Evolutionary conservation across 352 stramenopile genomes (phyloP), one percentile per base, ranked within the genome.

Genomic region (Saprolegnia diclina): DNA sequence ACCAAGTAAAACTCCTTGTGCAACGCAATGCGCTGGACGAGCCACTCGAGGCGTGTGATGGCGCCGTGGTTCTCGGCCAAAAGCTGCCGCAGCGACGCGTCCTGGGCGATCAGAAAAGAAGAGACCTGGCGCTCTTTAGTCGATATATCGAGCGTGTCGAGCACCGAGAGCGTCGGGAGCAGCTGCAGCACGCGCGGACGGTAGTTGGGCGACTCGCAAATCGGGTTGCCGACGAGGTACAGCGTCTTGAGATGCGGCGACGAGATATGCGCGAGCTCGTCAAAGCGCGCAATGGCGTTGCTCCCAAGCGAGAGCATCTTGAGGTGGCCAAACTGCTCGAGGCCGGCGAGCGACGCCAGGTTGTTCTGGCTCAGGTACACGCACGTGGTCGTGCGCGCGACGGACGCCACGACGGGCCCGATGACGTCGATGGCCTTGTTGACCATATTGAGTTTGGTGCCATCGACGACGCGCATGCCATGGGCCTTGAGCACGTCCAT

Each of bases 301-400:
- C 77, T 79, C 1, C 81, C 83, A 3, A 92, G 52, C 0, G 84
- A 92, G 21, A 94, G 65, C 21, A 92, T 66, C 0, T 82, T 78
- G 29, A 94, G 72, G 10, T 56, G 45, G 14, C 54, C 50, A 38
- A 94, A 92, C 67, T 94, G 85, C 18, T 89, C 75, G 1, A 90
- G 65, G 0, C 83, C 83, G 1, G 79, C 67, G 6, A 92, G 69
- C 0, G 50, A 68, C 2, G 53, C 13, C 18, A 94, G 71, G 56
- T 88, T 80, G 72, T 94, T 94, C 62, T 92, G 86, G 64, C 86
- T 94, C 67, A 94, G 71, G 65, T 92, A 94, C 46, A 91, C 62
- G 42, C 82, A 77, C 13, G 76, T 83, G 32, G 90, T 76, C 29
- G 77, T 74, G 40, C 54, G 63, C 13, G 63, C 63, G 29, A 69